phyloP scores from a whole-genome alignment of 164 flowering plant genomes.

The Umbellularia californica region DNA sequence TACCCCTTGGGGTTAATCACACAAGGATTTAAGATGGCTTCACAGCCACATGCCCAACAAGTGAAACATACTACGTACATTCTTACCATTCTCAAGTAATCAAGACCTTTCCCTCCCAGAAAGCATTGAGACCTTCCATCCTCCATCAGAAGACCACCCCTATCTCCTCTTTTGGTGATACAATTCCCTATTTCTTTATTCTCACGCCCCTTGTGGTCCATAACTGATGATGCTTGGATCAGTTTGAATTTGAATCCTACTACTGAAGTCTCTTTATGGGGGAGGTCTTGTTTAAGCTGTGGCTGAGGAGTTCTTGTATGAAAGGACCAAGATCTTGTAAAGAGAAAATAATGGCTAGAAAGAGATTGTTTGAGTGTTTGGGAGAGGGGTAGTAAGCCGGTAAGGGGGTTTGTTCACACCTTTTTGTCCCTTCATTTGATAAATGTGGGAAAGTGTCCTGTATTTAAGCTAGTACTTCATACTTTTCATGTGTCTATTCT shows the following conservation, averaged over 20 bases:
- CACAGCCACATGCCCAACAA: background rate
- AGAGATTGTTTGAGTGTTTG: background rate
- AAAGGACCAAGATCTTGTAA: background rate
- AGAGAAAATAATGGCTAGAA: background rate
- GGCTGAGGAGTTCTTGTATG: background rate
- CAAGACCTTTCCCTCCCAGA: background rate
- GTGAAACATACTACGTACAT: background rate
- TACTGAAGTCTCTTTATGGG: background rate
- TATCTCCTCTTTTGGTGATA: background rate
- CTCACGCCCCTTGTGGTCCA: background rate
- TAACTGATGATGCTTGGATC: background rate
- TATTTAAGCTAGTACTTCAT: background rate
- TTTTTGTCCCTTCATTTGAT: background rate
- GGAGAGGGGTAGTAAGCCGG: background rate
- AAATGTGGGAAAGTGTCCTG: background rate
- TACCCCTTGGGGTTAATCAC: no score
- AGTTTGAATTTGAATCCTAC: background rate
- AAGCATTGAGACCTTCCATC: background rate
- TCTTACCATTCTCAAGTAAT: background rate
- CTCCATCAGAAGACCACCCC: background rate
- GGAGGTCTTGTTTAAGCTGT: background rate
- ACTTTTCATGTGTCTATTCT: background rate
- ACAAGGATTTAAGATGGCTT: background rate
- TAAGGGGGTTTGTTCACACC: background rate
- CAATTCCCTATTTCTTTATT: background rate